Evolutionary conservation across 2,329 filamentous ascomycete species (phyloP).

Genomic region (Stagonosporopsis tanaceti): DNA sequence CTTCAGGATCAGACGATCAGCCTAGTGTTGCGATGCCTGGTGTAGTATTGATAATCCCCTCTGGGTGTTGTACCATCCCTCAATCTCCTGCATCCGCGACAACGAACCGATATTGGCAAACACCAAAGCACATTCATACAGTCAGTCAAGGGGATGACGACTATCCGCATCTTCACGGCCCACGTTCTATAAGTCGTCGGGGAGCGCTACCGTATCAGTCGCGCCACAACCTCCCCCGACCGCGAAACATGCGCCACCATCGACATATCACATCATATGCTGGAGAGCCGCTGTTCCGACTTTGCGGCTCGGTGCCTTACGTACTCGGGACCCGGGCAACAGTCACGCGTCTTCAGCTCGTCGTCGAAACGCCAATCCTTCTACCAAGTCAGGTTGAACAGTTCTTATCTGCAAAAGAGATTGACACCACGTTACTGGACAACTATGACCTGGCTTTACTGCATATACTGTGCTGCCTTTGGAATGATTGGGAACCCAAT

Average conservation of each 20-base stretch:
- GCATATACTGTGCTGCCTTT: conserved; percentile 9
- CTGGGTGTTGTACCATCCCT: background rate
- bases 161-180: conserved; percentile 9
- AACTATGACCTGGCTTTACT: conserved; percentile 9
- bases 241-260: background rate
- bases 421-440: background rate
- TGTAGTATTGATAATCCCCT: background rate
- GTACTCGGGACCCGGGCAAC: conserved; percentile 6
- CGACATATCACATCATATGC: conserved; percentile 3
- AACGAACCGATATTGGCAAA: background rate
- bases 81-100: background rate
- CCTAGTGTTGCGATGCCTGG: background rate
- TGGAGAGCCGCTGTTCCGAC: conserved; percentile 8
- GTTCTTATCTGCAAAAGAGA: background rate
- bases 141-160: conserved; percentile 2
- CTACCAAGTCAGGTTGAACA: conserved; percentile 1
- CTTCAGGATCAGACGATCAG: background rate
- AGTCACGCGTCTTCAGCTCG: conserved; percentile 5
- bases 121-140: background rate
- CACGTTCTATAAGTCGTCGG: background rate
- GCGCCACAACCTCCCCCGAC: background rate
- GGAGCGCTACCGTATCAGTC: background rate
- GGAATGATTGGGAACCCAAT: conserved; percentile 11
- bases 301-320: conserved; percentile 11
- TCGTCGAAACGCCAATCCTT: conserved; percentile 5